Evolutionary conservation across 805 yeast species (phyloP).

Genomic region (Metschnikowia kofuensis): DNA sequence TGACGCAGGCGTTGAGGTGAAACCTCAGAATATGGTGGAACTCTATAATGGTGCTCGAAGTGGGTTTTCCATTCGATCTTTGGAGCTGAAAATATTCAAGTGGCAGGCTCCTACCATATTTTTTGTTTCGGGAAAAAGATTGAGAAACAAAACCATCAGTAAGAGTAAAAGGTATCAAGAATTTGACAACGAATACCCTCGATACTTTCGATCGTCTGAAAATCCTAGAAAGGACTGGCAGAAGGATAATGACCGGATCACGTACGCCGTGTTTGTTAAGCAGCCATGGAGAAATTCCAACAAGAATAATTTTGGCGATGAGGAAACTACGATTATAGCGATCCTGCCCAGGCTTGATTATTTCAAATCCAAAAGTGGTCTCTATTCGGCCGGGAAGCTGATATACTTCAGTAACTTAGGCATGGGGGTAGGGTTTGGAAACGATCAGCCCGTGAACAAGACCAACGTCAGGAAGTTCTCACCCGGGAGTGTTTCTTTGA

Average conservation of each 20-base stretch:
- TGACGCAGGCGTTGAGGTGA: constrained; percentile 32
- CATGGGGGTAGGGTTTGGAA: constrained; percentile 84
- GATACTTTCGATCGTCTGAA: constrained; percentile 29
- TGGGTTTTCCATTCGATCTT: constrained; percentile 86
- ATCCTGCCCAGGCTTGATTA: constrained; percentile 63
- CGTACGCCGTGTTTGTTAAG: constrained; percentile 62
- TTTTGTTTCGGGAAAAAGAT: constrained; percentile 61
- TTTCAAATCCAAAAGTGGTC: constrained; percentile 32
- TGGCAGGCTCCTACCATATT: constrained; percentile 88
- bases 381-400: constrained; percentile 32
- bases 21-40: constrained; percentile 49
- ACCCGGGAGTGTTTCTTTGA: constrained; percentile 78
- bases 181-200: constrained; percentile 49
- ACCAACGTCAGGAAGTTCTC: constrained; percentile 42
- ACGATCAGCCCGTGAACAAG: constrained; percentile 57
- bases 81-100: constrained; percentile 79
- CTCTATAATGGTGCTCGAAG: constrained; percentile 70
- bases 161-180: constrained; percentile 47
- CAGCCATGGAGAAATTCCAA: constrained; percentile 79
- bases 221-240: constrained; percentile 31
- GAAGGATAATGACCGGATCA: constrained; percentile 40
- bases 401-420: constrained; percentile 71
- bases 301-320: constrained; percentile 69
- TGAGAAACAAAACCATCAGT: constrained; percentile 32
- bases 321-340: constrained; percentile 55